Evolutionary conservation across 805 yeast species (phyloP).

Genomic region (Yarrowia sp.): DNA sequence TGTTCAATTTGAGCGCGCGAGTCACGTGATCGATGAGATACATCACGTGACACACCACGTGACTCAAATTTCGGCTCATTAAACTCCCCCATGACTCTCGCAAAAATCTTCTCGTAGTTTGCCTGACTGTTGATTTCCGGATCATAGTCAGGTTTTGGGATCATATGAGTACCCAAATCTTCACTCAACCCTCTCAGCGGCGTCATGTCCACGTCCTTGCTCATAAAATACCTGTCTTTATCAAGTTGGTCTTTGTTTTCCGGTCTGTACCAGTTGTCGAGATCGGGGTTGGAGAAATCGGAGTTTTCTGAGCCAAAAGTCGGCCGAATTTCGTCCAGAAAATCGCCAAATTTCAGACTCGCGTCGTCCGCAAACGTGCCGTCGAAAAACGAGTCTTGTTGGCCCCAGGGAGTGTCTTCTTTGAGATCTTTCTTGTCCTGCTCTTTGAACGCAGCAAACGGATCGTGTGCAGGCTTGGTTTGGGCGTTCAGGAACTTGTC

Average conservation of each 20-base stretch:
- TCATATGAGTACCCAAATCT: neutral
- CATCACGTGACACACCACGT: neutral
- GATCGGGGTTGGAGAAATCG: too few relatives aligned
- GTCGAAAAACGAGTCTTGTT: too few relatives aligned
- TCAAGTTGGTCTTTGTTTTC: too few relatives aligned
- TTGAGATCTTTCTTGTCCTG: too few relatives aligned
- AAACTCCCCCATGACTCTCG: neutral
- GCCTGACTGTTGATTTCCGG: neutral
- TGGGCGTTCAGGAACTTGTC: neutral
- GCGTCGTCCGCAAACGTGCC: too few relatives aligned
- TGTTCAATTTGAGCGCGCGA: too few relatives aligned
- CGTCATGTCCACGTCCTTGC: constrained; percentile 6
- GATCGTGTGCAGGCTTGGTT: neutral
- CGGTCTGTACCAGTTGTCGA: neutral
- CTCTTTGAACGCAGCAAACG: neutral
- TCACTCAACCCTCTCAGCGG: constrained; percentile 14
- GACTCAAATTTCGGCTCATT: neutral
- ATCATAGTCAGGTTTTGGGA: neutral
- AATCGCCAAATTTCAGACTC: neutral
- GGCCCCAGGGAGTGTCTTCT: neutral
- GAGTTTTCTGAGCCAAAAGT: too few relatives aligned
- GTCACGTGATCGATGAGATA: too few relatives aligned
- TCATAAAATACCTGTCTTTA: constrained; percentile 4
- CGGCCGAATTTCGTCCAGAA: too few relatives aligned
- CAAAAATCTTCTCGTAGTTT: constrained; percentile 15